These are phyloP conservation scores for Apiotrichum sp. DNA, from an alignment of 1,284 basidiomycete species.

Conservation along the genomic window DNA sequence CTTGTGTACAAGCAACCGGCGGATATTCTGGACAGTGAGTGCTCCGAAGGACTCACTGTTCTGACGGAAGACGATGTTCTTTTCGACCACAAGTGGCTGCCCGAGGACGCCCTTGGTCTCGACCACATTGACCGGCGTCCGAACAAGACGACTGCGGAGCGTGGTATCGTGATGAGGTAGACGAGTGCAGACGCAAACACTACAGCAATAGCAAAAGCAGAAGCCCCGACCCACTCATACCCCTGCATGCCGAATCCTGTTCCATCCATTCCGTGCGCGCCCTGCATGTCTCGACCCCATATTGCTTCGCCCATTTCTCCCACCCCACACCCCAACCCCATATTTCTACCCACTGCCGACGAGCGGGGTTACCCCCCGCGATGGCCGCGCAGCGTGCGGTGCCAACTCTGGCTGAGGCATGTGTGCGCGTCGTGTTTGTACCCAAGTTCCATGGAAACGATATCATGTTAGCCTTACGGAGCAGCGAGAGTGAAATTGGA, in stretches of 20 bases:
- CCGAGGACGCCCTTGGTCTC: slow-evolving; percentile 88
- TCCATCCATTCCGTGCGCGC: too few species aligned
- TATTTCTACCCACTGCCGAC: background rate
- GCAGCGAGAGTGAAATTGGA: too few species aligned
- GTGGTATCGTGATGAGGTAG: slow-evolving; percentile 74
- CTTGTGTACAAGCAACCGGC: slow-evolving; percentile 95
- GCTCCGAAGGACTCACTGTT: background rate
- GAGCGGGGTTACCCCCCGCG: background rate
- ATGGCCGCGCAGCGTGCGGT: background rate
- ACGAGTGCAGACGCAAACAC: background rate
- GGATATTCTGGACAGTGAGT: slow-evolving; percentile 86
- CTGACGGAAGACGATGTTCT: slow-evolving; percentile 70
- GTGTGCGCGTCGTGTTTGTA: slow-evolving; percentile 3
- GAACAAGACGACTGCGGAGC: slow-evolving; percentile 63
- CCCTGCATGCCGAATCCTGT: too few species aligned
- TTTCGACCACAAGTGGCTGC: slow-evolving; percentile 93
- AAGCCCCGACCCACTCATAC: too few species aligned
- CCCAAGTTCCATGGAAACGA: slow-evolving; percentile 5
- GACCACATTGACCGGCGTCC: slow-evolving; percentile 83
- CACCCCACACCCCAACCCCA: too few species aligned
- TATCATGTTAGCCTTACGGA: slow-evolving; percentile 2
- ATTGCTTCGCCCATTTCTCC: too few species aligned
- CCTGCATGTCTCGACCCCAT: too few species aligned
- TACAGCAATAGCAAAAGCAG: too few species aligned
- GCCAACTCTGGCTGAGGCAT: too few species aligned